These are phyloP conservation scores for Populus ilicifolia DNA, from an alignment of 345 rosid genomes.

Conservation along the genomic window DNA sequence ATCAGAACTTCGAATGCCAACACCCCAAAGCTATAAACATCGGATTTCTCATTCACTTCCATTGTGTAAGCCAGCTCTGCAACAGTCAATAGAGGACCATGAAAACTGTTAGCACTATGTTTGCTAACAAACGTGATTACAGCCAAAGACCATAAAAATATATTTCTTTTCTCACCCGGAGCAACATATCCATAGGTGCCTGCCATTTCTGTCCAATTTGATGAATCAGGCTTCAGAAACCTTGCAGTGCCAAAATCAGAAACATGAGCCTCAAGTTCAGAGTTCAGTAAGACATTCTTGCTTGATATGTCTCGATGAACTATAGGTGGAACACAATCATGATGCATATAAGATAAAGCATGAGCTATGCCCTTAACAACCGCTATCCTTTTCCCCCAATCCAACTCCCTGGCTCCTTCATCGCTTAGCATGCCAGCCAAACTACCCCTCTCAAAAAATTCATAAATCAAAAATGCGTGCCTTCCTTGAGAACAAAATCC, in stretches of 20 bases:
- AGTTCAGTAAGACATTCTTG: too few species aligned
- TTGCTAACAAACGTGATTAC: too few species aligned
- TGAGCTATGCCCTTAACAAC: conserved; percentile 8
- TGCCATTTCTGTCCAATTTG: too few species aligned
- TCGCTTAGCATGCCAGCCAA: too few species aligned
- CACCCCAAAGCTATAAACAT: conserved; percentile 11
- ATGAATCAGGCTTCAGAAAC: too few species aligned
- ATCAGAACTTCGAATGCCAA: conserved; percentile 8
- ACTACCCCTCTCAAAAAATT: too few species aligned
- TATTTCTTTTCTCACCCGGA: neutral
- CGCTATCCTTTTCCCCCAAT: neutral
- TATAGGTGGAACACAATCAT: conserved; percentile 14
- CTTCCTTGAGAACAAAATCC: neutral
- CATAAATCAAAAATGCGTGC: neutral
- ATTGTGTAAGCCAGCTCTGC: conserved; percentile 15
- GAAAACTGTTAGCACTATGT: too few species aligned
- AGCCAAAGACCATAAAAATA: neutral
- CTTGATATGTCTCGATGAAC: conserved; percentile 24
- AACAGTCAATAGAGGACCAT: neutral
- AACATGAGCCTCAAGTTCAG: too few species aligned
- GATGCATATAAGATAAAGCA: conserved; percentile 28
- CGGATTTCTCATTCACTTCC: conserved; percentile 6
- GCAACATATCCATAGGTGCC: neutral
- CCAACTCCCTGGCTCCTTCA: too few species aligned
- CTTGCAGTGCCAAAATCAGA: too few species aligned